Percentiles rank a stretch among this genome's conserved stretches.
These are phyloP conservation scores for Ceratocystiopsis brevicomis DNA, from an alignment of 2,329 filamentous ascomycete genomes.

Conservation along the genomic window DNA sequence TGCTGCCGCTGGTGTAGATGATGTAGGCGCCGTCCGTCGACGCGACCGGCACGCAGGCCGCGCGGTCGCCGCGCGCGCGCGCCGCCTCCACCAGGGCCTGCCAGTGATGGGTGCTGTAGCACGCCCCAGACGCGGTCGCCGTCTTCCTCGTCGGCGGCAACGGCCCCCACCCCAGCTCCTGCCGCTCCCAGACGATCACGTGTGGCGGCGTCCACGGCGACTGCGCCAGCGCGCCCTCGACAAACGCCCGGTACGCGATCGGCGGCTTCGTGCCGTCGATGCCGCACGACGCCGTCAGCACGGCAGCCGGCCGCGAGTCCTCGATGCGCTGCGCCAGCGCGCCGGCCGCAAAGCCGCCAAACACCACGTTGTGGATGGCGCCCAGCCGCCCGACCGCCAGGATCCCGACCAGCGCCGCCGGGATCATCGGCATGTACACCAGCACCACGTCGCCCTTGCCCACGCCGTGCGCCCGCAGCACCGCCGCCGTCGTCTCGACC, in stretches of 20 bases:
- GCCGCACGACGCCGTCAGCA: constrained; percentile 81
- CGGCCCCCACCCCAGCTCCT: constrained; percentile 55
- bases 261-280: constrained; percentile 74
- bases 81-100: constrained; percentile 56
- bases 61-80: constrained; percentile 44
- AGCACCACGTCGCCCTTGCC: constrained; percentile 71
- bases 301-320: constrained; percentile 51
- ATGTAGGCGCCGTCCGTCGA: constrained; percentile 73
- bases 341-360: constrained; percentile 70
- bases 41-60: constrained; percentile 57
- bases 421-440: constrained; percentile 96
- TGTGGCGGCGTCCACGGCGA: constrained; percentile 53
- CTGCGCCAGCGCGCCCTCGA: constrained; percentile 51
- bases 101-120: constrained; percentile 30
- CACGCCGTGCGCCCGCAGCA: constrained; percentile 65
- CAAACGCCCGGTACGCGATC: constrained; percentile 56
- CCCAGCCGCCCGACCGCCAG: constrained; percentile 66
- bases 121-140: neutral
- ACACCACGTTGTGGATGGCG: constrained; percentile 80
- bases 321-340: constrained; percentile 81
- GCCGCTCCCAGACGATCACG: constrained; percentile 69
- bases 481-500: constrained; percentile 65
- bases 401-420: constrained; percentile 69
- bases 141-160: constrained; percentile 25
- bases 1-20: constrained; percentile 76